These are phyloP conservation scores for Hymenoscyphus occultus DNA, from an alignment of 2,329 filamentous ascomycete species.

Conservation along the genomic window DNA sequence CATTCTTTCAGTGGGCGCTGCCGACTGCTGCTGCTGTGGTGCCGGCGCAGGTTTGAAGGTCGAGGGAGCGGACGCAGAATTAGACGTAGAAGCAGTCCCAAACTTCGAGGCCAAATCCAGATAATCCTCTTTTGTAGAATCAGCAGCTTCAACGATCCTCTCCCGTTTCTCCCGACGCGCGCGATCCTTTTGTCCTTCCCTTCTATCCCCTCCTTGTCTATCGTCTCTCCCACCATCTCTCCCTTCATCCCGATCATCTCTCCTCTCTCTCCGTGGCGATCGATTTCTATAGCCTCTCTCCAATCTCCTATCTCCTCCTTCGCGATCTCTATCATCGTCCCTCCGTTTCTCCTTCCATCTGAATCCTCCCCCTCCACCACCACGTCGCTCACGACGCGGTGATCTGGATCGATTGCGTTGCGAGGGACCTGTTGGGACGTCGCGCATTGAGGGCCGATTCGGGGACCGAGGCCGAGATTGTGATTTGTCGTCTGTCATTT, in stretches of 20 bases:
- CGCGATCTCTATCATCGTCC: constrained; percentile 44
- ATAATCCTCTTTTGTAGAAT: constrained; percentile 26
- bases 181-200: constrained; percentile 33
- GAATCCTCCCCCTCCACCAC: constrained; percentile 47
- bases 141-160: constrained; percentile 9
- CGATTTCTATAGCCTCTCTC: constrained; percentile 52
- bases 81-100: constrained; percentile 17
- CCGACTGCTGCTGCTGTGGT: constrained; percentile 20
- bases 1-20: constrained; percentile 64
- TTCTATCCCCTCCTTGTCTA: constrained; percentile 8
- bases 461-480: constrained; percentile 32
- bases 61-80: constrained; percentile 2
- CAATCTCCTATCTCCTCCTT: constrained; percentile 46
- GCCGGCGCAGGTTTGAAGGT: constrained; percentile 11
- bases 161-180: constrained; percentile 22
- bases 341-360: constrained; percentile 57
- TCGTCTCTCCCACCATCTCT: constrained; percentile 13
- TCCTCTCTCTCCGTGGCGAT: constrained; percentile 34
- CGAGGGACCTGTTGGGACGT: constrained; percentile 35
- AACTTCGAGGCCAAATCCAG: constrained; percentile 36
- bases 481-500: constrained; percentile 27
- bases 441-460: constrained; percentile 18
- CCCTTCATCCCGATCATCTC: background rate
- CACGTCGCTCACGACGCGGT: constrained; percentile 37
- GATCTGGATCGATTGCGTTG: background rate